phyloP scores from a whole-genome alignment of 208 protist genomes.

The Acanthamoeba triangularis region DNA sequence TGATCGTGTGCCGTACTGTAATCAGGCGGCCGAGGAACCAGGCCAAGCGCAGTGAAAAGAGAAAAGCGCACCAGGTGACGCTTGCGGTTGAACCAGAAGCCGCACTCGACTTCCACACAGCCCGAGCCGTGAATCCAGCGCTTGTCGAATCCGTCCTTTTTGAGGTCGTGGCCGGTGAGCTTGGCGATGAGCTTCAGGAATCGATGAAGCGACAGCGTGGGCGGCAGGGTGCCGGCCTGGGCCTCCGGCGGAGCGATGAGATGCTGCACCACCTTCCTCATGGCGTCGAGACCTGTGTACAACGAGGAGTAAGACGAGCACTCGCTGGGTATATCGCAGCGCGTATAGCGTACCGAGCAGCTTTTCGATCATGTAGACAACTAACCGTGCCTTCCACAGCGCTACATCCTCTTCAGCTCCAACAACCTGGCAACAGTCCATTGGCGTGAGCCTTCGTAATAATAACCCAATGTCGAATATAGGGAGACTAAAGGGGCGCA shows the following conservation, averaged over 20 bases:
- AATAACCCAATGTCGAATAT: no score
- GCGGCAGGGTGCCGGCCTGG: background rate
- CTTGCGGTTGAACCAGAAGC: conserved; percentile 85
- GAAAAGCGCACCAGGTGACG: conserved; percentile 34
- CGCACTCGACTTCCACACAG: conserved; percentile 78
- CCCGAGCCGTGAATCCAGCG: conserved; percentile 80
- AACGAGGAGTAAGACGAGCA: no score
- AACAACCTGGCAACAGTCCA: background rate
- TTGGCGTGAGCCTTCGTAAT: no score
- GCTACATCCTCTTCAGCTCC: conserved; percentile 30
- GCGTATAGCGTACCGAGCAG: conserved; percentile 64
- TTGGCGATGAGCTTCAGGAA: conserved; percentile 83
- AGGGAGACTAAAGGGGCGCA: no score
- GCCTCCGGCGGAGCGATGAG: conserved; percentile 8
- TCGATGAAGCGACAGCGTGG: conserved; percentile 72
- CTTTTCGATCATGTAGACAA: conserved; percentile 84
- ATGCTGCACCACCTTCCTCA: conserved; percentile 45
- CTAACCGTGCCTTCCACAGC: conserved; percentile 77
- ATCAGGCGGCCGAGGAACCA: no score
- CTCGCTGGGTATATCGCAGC: no score
- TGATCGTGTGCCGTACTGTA: background rate
- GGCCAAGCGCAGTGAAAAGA: background rate
- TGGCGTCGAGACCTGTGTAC: conserved; percentile 7
- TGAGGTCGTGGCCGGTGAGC: conserved; percentile 82
- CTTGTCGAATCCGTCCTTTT: conserved; percentile 77